phyloP scores from a whole-genome alignment of 2,329 filamentous ascomycete species.

The Bimuria novae-zelandiae region DNA sequence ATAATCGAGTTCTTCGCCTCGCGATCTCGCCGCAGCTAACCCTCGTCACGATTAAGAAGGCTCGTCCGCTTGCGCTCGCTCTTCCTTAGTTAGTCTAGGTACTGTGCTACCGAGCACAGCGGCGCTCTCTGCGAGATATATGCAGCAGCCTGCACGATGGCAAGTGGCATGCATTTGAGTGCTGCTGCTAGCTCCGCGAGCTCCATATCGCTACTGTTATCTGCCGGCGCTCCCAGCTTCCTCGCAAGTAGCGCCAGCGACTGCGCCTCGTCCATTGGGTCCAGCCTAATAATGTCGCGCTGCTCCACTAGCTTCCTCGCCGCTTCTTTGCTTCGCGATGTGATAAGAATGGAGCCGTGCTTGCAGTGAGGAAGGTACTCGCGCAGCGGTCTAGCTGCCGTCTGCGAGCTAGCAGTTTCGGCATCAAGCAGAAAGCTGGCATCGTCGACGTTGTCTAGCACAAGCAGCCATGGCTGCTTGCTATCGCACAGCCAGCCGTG shows the following conservation, averaged over 20 bases:
- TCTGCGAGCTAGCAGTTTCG: background rate
- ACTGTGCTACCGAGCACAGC: conserved; percentile 7
- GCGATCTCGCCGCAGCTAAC: too few species aligned
- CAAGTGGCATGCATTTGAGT: too few species aligned
- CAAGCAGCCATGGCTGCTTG: too few species aligned
- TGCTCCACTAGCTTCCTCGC: conserved; percentile 6
- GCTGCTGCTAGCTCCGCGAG: conserved; percentile 24
- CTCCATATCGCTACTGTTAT: conserved; percentile 17
- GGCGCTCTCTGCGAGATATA: conserved; percentile 31
- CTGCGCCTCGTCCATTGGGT: conserved; percentile 25
- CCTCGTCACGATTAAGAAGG: too few species aligned
- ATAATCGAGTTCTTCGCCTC: too few species aligned
- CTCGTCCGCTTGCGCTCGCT: too few species aligned
- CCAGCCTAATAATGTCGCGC: conserved; percentile 18
- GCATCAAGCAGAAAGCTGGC: background rate
- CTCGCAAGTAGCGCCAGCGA: conserved; percentile 26
- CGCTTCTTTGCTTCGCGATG: conserved; percentile 3
- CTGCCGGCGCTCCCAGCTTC: conserved; percentile 22
- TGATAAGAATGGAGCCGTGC: conserved; percentile 6
- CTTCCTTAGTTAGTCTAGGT: conserved; percentile 9
- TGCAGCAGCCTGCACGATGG: too few species aligned
- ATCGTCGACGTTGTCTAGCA: too few species aligned
- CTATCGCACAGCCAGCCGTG: too few species aligned
- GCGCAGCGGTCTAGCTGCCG: background rate
- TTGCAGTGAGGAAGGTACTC: conserved; percentile 2